These are phyloP conservation scores for Raddia distichophylla DNA, from an alignment of 176 grass and related monocot genomes.

Conservation along the genomic window DNA sequence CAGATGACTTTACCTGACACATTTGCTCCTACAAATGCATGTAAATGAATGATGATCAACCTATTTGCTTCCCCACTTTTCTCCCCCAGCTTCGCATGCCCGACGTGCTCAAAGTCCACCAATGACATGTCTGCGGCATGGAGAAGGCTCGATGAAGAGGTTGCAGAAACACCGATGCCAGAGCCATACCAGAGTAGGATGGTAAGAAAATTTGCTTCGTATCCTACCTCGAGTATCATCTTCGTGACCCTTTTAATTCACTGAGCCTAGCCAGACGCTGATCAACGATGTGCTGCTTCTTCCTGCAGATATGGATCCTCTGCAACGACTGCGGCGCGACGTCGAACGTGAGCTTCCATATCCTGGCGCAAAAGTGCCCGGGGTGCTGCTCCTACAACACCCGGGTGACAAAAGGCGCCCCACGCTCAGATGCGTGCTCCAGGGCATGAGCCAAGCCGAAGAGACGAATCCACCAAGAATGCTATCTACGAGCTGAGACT, in stretches of 20 bases:
- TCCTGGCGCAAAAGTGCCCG: constrained; percentile 80
- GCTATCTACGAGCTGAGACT: neutral
- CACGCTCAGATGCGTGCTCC: constrained; percentile 38
- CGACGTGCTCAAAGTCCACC: constrained; percentile 70
- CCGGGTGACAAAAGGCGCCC: constrained; percentile 57
- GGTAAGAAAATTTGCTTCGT: constrained; percentile 44
- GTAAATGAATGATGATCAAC: neutral
- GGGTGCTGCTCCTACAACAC: constrained; percentile 83
- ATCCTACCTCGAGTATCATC: neutral
- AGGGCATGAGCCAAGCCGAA: constrained; percentile 15
- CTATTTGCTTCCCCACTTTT: neutral
- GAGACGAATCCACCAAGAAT: neutral
- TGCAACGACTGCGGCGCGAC: constrained; percentile 82
- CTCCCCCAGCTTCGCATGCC: constrained; percentile 75
- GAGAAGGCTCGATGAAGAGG: constrained; percentile 76
- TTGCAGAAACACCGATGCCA: constrained; percentile 79
- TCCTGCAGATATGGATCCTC: constrained; percentile 77
- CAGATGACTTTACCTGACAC: neutral
- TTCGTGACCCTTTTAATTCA: neutral
- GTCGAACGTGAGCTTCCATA: constrained; percentile 68
- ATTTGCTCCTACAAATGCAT: neutral
- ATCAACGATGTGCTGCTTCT: neutral
- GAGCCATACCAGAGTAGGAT: constrained; percentile 74
- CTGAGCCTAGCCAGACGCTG: constrained; percentile 12
- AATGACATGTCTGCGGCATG: constrained; percentile 75